A percentile compares a stretch with the other conserved stretches of the same genome.
Conservation (phyloP, 1,139 yeast genomes). For the Eremothecium cymbalariae region DNA sequence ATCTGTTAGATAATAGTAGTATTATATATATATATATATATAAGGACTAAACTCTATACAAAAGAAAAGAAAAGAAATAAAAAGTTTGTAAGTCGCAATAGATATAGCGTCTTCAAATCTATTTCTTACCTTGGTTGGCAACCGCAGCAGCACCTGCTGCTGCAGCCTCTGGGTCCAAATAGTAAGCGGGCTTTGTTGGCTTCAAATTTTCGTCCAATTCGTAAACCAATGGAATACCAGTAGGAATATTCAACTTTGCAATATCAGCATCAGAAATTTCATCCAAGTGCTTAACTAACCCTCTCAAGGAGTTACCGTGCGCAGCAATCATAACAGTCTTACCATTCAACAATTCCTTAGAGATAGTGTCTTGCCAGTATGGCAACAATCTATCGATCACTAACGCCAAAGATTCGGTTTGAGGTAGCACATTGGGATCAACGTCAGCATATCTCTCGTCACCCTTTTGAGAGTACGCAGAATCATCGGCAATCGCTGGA, state of each 20-base stretch:
- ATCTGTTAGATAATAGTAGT: not conserved
- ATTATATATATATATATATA: no score
- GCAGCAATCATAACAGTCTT: slow-evolving; percentile 93
- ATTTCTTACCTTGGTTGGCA: slow-evolving; percentile 84
- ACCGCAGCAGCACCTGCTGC: slow-evolving; percentile 99
- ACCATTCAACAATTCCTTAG: slow-evolving; percentile 74
- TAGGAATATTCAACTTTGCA: slow-evolving; percentile 93
- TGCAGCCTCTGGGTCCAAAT: slow-evolving; percentile 99
- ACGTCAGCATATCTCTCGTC: slow-evolving; percentile 79
- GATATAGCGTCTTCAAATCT: no score
- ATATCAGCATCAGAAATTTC: slow-evolving; percentile 86
- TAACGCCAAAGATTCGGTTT: slow-evolving; percentile 89
- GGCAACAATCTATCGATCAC: slow-evolving; percentile 97
- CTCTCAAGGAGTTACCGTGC: slow-evolving; percentile 98
- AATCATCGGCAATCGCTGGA: slow-evolving; percentile 70
- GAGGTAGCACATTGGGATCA: slow-evolving; percentile 81
- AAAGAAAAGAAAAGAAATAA: no score
- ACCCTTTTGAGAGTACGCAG: slow-evolving; percentile 75
- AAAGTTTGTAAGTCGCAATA: no score
- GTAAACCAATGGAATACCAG: slow-evolving; percentile 97
- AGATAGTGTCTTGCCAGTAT: slow-evolving; percentile 93
- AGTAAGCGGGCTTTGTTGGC: slow-evolving; percentile 90
- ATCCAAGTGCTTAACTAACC: slow-evolving; percentile 92
- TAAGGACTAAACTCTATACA: no score
- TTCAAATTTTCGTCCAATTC: slow-evolving; percentile 82